Conservation (phyloP, 306 rosid species). For the Oemleria cerasiformis region DNA sequence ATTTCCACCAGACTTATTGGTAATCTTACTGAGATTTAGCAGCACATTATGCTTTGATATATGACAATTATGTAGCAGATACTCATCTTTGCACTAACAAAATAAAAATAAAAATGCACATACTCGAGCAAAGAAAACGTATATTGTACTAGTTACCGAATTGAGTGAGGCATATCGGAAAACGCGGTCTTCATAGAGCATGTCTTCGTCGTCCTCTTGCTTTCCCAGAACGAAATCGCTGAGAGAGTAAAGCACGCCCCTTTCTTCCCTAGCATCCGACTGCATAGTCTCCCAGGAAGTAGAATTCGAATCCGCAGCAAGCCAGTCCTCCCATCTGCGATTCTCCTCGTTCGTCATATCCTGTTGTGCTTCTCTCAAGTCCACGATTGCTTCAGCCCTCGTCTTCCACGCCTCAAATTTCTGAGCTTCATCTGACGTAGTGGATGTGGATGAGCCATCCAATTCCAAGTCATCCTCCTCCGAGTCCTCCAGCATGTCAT, state of each 20-base stretch:
- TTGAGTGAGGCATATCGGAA: constrained; percentile 80
- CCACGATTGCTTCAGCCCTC: constrained; percentile 85
- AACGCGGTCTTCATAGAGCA: constrained; percentile 92
- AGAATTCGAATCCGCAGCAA: constrained; percentile 26
- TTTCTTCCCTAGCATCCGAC: constrained; percentile 41
- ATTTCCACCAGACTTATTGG: background rate
- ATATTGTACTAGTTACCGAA: constrained; percentile 48
- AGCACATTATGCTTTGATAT: background rate
- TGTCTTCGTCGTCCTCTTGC: constrained; percentile 53
- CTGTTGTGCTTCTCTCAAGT: constrained; percentile 76
- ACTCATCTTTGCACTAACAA: no score
- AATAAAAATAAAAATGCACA: no score
- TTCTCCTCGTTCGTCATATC: constrained; percentile 56
- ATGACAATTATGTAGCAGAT: no score
- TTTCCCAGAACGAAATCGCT: constrained; percentile 49
- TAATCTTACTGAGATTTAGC: background rate
- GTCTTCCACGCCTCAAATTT: constrained; percentile 91
- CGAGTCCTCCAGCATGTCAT: constrained; percentile 51
- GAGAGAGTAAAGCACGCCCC: constrained; percentile 51
- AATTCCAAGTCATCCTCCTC: background rate
- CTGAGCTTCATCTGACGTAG: constrained; percentile 19
- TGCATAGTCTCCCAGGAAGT: constrained; percentile 23
- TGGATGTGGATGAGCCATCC: background rate
- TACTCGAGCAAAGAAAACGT: background rate
- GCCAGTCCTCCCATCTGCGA: constrained; percentile 90